phyloP scores from a whole-genome alignment of 164 flowering plant species.

The Annona cherimola region DNA sequence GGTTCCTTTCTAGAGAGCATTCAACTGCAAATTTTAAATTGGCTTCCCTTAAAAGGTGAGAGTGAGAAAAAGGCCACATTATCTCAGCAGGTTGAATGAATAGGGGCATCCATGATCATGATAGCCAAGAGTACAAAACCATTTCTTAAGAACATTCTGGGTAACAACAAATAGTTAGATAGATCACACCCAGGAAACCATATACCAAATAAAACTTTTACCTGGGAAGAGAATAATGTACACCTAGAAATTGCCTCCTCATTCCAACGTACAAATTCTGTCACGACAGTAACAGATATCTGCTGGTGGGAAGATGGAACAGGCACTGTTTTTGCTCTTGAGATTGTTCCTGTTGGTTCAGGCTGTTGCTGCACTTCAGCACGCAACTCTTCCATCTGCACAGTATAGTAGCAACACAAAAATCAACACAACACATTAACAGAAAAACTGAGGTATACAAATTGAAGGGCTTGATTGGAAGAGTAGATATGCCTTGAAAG shows the following conservation, averaged over 20 bases:
- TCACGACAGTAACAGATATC: conserved; percentile 94
- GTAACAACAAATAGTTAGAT: too few species aligned
- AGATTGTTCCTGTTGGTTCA: conserved; percentile 76
- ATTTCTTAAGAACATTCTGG: too few species aligned
- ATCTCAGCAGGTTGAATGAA: background rate
- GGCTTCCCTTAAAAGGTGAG: background rate
- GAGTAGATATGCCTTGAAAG: background rate
- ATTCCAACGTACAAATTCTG: conserved; percentile 99
- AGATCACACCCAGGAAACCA: background rate
- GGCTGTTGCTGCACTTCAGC: conserved; percentile 66
- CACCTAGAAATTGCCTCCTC: conserved; percentile 96
- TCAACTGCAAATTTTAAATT: background rate
- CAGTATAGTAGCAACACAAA: conserved; percentile 5
- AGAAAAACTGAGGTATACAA: background rate
- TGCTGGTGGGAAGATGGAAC: conserved; percentile 74
- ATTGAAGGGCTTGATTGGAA: background rate
- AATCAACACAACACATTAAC: conserved; percentile 1
- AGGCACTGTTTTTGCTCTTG: conserved; percentile 87
- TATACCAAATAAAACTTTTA: conserved; percentile 13
- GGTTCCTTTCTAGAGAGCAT: background rate
- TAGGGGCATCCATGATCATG: too few species aligned
- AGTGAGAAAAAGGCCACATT: background rate
- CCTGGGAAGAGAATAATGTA: conserved; percentile 87
- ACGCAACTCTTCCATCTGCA: conserved; percentile 88
- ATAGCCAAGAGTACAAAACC: too few species aligned